Base-by-base conservation (phyloP, 2,329 filamentous ascomycete species). In the Chalara sp. region DNA sequence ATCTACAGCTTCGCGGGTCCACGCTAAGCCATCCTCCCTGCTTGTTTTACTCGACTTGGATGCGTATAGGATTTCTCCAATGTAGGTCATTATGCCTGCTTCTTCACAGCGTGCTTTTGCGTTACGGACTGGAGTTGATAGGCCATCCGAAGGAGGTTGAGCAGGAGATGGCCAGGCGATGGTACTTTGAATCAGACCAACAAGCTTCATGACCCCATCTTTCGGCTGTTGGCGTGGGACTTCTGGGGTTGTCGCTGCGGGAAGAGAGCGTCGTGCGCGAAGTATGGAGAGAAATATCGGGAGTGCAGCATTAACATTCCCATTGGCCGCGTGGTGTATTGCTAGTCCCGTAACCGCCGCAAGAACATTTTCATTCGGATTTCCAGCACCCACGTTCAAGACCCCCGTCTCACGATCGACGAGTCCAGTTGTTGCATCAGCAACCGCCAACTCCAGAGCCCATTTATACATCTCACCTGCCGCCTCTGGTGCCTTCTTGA, bases 21-120 rank as follows among this genome's bases (percentile, higher is more conserved):
- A 97, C 5, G 83, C 83, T 2, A 96, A 74, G 0, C 90, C 92
- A 54, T 86, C 84, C 46, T 88, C 83, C 47, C 74, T 72, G 13
- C 67, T 72, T 13, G 64, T 49, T 53, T 49, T 47, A 30, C 66
- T 67, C 4, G 64, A 53, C 4, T 73, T 70, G n/a, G 79, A 76
- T 5, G 88, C 80, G 67, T 87, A 96, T 32, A 97, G 77, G 47
- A 97, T 95, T 70, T 97, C 92, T 52, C 92, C 92, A 56, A 97
- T 92, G 68, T 96, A 93, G 29, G 90, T 78, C 75, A 89, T 90
- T 11, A 96, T 70, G 0, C 82, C 89, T 3, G 90, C 89, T 68
- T 96, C 91, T 58, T 93, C 86, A 67, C 91, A 96, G 37, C 79
- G 77, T 57, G 87, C 81, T 31, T 76, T 73, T 7, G 81, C 64